Evolutionary conservation across 208 protist genomes (phyloP).

Genomic region (Acanthamoeba lugdunensis): DNA sequence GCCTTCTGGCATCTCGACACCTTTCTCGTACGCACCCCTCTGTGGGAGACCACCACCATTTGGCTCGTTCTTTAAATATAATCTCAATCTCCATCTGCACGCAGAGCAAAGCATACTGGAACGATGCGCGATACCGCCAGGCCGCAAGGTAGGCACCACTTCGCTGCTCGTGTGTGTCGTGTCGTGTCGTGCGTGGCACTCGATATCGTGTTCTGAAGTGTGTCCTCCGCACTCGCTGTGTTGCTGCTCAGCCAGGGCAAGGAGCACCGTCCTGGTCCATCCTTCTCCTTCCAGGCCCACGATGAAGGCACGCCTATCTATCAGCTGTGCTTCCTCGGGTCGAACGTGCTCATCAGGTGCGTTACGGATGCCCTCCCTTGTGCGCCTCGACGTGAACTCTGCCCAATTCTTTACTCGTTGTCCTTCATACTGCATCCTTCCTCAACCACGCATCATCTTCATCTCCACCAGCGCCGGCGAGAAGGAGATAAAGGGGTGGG

Average conservation of each 20-base stretch:
- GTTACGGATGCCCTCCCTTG: background rate
- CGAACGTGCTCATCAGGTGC: conserved; percentile 42
- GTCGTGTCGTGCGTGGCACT: background rate
- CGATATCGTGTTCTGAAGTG: background rate
- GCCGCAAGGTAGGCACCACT: background rate
- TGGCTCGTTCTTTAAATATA: background rate
- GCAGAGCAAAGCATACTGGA: conserved; percentile 19
- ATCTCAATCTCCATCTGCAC: background rate
- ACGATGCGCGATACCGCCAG: conserved; percentile 8
- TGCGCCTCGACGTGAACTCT: no score
- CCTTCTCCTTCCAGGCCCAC: conserved; percentile 25
- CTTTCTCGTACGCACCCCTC: conserved; percentile 6
- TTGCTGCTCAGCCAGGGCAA: background rate
- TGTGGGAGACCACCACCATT: background rate
- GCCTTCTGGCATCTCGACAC: conserved; percentile 24
- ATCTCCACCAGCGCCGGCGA: background rate
- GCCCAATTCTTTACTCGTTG: background rate
- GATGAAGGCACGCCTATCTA: conserved; percentile 35
- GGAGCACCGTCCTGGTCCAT: conserved; percentile 4
- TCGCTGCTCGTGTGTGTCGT: background rate
- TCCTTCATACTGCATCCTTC: background rate
- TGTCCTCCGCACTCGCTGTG: background rate
- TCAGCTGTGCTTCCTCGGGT: conserved; percentile 22
- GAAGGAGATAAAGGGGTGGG: conserved; percentile 30
- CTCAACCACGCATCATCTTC: background rate